Conservation (phyloP, 179 eudicot genomes). For the Nepenthes alata region DNA sequence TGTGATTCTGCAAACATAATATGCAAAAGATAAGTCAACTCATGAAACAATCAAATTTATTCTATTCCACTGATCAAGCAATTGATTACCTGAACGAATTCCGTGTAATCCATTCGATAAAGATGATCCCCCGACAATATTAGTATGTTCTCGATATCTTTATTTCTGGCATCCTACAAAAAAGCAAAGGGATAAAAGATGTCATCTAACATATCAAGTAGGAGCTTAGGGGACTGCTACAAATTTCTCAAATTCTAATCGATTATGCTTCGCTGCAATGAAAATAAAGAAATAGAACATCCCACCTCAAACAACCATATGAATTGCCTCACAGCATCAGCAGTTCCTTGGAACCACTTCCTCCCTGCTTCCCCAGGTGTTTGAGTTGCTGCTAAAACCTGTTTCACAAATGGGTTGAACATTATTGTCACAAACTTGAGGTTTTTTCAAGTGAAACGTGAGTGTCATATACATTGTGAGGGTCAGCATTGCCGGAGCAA, state of each 20-base stretch:
- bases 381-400: constrained; percentile 97
- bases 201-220: neutral
- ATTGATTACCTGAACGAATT: constrained; percentile 58
- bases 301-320: constrained; percentile 79
- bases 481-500: too few relatives aligned
- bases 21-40: neutral
- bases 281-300: neutral
- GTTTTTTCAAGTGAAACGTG: neutral
- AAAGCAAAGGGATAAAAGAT: constrained; percentile 2
- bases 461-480: neutral
- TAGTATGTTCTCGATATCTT: constrained; percentile 62
- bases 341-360: constrained; percentile 97
- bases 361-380: constrained; percentile 82
- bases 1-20: constrained; percentile 57
- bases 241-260: neutral
- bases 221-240: neutral
- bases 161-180: constrained; percentile 47
- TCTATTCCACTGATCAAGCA: too few relatives aligned
- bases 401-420: neutral
- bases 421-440: neutral
- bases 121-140: constrained; percentile 96
- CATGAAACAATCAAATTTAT: neutral
- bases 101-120: constrained; percentile 94
- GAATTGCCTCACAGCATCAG: constrained; percentile 92
- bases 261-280: neutral